Percentiles rank a stretch among this genome's conserved stretches.
Evolutionary conservation across 129 eudicot genomes (phyloP).

Genomic region (Helichrysum umbraculigerum): DNA sequence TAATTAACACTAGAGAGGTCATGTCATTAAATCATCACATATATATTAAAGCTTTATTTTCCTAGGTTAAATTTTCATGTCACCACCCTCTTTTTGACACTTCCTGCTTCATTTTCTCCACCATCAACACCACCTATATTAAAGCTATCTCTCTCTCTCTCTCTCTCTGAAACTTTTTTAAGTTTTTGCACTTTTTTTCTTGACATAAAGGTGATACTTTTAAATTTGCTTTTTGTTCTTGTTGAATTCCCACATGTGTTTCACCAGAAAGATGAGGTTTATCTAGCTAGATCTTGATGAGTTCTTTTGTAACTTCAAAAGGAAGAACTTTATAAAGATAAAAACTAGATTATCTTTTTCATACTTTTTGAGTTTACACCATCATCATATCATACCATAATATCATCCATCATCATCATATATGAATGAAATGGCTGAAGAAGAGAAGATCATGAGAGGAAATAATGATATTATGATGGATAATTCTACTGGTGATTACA

Average conservation of each 20-base stretch:
- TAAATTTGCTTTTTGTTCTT: slow-evolving; percentile 43
- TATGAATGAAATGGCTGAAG: slow-evolving; percentile 33
- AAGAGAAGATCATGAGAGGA: slow-evolving; percentile 36
- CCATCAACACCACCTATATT: slow-evolving; percentile 21
- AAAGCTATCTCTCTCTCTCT: slow-evolving; percentile 34
- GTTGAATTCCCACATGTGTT: slow-evolving; percentile 38
- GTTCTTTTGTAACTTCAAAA: slow-evolving; percentile 33
- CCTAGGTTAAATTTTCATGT: slow-evolving; percentile 52
- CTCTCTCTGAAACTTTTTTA: slow-evolving; percentile 24
- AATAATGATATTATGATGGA: slow-evolving; percentile 25
- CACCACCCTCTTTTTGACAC: slow-evolving; percentile 33
- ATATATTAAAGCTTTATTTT: slow-evolving; percentile 42
- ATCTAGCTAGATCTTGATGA: slow-evolving; percentile 23
- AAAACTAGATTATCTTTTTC: slow-evolving; percentile 17
- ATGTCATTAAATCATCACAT: slow-evolving; percentile 12
- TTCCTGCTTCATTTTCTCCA: slow-evolving; percentile 21
- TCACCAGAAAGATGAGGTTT: slow-evolving; percentile 32
- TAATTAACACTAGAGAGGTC: slow-evolving; percentile 14
- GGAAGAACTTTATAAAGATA: slow-evolving; percentile 30
- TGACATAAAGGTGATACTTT: slow-evolving; percentile 36
- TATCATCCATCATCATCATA: slow-evolving; percentile 9
- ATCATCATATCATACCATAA: slow-evolving; percentile 11
- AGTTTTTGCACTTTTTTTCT: slow-evolving; percentile 12
- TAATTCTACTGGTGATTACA: slow-evolving; percentile 32
- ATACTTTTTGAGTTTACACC: slow-evolving; percentile 14